Conservation (phyloP, 2,329 filamentous ascomycete genomes). For the Alternaria sp. region DNA sequence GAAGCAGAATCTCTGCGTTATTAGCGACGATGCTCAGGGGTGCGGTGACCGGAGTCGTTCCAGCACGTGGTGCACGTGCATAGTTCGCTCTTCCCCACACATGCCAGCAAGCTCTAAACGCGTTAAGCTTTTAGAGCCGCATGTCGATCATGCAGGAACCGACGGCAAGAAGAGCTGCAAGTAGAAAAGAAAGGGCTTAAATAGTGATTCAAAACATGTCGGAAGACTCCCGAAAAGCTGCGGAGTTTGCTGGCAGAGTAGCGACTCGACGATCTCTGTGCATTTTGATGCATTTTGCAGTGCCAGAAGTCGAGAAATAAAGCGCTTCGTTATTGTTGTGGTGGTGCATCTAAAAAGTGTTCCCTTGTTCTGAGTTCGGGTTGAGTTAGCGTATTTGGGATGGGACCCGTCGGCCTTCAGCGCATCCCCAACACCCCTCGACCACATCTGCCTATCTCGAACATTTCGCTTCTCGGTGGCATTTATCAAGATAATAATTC, state of each 20-base stretch:
- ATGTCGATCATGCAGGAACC: constrained; percentile 45
- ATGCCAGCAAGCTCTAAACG: constrained; percentile 35
- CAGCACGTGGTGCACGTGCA: constrained; percentile 36
- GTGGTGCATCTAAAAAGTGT: constrained; percentile 25
- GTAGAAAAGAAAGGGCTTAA: constrained; percentile 21
- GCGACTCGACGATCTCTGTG: constrained; percentile 8
- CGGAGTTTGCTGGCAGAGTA: constrained; percentile 15
- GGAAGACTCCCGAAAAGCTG: constrained; percentile 42
- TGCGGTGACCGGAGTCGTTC: constrained; percentile 3
- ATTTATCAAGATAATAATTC: constrained; percentile 21
- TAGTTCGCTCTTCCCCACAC: constrained; percentile 39
- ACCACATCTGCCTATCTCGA: constrained; percentile 25
- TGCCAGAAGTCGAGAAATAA: constrained; percentile 17
- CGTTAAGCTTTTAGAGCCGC: constrained; percentile 49
- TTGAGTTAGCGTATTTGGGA: constrained; percentile 21
- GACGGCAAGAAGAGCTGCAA: constrained; percentile 35
- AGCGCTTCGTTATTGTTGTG: constrained; percentile 27
- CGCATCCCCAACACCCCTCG: constrained; percentile 31
- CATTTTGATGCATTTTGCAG: neutral
- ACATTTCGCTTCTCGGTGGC: constrained; percentile 17
- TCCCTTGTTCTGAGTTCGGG: constrained; percentile 22
- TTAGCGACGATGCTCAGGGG: constrained; percentile 1
- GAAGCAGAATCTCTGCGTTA: neutral
- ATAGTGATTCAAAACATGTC: constrained; percentile 15
- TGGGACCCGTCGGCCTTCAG: neutral